Percentiles rank a stretch among this genome's conserved stretches.
phyloP scores from a whole-genome alignment of 768 basidiomycete species.

The Leccinum aurantiacum region DNA sequence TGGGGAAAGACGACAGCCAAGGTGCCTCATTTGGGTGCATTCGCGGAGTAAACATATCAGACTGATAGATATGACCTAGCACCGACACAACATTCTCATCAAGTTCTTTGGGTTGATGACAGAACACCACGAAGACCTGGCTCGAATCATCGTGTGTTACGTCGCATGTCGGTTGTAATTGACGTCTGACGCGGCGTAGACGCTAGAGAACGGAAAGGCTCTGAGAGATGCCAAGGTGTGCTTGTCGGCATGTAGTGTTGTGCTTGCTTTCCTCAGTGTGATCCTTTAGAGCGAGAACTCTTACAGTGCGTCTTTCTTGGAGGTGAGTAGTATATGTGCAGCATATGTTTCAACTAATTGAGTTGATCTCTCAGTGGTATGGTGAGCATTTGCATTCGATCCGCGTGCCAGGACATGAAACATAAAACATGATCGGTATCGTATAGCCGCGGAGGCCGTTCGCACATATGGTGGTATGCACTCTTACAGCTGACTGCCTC shows the following conservation, averaged over 20 bases:
- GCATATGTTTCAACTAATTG: constrained; percentile 2
- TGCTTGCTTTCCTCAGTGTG: background rate
- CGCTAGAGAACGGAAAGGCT: constrained; percentile 94
- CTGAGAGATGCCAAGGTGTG: constrained; percentile 76
- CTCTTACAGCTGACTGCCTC: background rate
- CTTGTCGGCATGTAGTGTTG: background rate
- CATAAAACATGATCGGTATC: background rate
- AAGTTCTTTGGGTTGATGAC: constrained; percentile 80
- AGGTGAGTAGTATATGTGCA: constrained; percentile 45
- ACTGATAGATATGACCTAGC: constrained; percentile 36
- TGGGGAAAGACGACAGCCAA: constrained; percentile 91
- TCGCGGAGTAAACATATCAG: background rate
- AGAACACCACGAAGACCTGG: constrained; percentile 84
- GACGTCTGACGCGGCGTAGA: constrained; percentile 44
- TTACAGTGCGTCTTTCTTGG: constrained; percentile 85
- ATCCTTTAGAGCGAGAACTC: constrained; percentile 65
- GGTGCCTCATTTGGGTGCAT: constrained; percentile 38
- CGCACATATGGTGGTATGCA: constrained; percentile 81
- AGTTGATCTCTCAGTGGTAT: constrained; percentile 61
- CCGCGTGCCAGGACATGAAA: background rate
- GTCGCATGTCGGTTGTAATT: background rate
- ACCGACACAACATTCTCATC: constrained; percentile 80
- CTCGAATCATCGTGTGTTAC: constrained; percentile 72
- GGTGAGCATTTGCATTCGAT: constrained; percentile 43
- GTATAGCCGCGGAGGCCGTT: constrained; percentile 84